Base-by-base conservation (phyloP, 805 yeast genomes). In the Suhomyces sp. region DNA sequence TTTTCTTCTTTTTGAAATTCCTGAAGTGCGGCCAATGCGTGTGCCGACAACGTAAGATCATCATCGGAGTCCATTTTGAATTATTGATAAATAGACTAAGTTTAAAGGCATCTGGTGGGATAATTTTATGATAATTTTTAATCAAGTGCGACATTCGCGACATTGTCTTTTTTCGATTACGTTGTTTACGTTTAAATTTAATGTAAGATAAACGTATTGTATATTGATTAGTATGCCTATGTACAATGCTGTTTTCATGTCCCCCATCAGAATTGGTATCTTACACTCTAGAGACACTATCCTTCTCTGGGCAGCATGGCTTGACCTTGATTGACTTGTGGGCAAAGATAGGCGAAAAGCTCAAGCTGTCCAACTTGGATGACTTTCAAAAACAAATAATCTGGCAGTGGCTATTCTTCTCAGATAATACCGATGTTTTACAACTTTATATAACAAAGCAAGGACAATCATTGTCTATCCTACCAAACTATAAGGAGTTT, bases 1-100 rank as follows among this genome's bases (percentile, higher is more conserved):
- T 68, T 55, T 51, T 88, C 86, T 51, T 88, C 88, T 26, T 60
- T 58, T 47, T 69, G 73, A 52, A 88, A 88, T 51, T 81, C 83
- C 44, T 73, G 77, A 32, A 76, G 61, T 1, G 81, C 81, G 4
- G 75, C 79, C 37, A 76, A 53, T 5, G 81, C 70, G 43, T 65
- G 63, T 2, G 72, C 57, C 1, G 80, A 74, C 28, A 76, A 58
- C 2, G 68, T 54, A 21, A 77, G 57, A 35, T 63, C 72, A 51
- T 64, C 71, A 47, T 68, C 71, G 2, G 66, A 63, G 33, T 63
- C 68, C 64, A 61, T 65, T 23, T 29, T 33, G 10, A 23, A 26
- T 8, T 15, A 16, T 13, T 26, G n/a, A n/a, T n/a, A n/a, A n/a
- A n/a, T n/a, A n/a, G n/a, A n/a, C n/a, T n/a, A n/a, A n/a, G n/a